Evolutionary conservation across 441 rosid species (phyloP).

Genomic region (Macaranga tanarius): DNA sequence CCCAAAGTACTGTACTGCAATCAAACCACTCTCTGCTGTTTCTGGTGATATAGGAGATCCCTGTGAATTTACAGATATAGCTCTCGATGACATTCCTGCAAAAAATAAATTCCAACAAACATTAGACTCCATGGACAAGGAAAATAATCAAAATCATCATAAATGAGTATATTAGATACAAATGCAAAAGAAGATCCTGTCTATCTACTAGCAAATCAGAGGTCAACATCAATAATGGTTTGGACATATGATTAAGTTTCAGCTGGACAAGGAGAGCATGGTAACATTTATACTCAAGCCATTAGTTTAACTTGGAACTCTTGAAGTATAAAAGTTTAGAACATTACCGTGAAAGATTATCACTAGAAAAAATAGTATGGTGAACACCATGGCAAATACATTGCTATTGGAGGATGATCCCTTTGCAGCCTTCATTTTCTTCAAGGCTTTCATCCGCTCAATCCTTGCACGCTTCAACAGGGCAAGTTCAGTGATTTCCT

Average conservation of each 20-base stretch:
- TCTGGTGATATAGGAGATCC: constrained; percentile 47
- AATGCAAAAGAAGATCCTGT: background rate
- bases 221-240: background rate
- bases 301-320: background rate
- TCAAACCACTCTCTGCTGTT: constrained; percentile 38
- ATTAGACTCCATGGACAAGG: background rate
- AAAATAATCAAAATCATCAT: background rate
- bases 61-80: constrained; percentile 31
- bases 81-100: constrained; percentile 65
- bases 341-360: constrained; percentile 38
- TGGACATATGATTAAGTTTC: background rate
- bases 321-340: background rate
- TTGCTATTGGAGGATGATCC: constrained; percentile 58
- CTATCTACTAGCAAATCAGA: background rate
- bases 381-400: constrained; percentile 57
- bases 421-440: constrained; percentile 70
- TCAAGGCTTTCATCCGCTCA: constrained; percentile 83
- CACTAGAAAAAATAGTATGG: constrained; percentile 60
- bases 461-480: constrained; percentile 81
- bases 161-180: background rate
- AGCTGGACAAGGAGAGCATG: background rate
- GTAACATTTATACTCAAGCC: background rate
- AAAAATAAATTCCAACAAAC: background rate
- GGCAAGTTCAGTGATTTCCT: constrained; percentile 78
- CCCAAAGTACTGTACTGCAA: constrained; percentile 52